Conservation (phyloP, 495 filamentous ascomycete genomes). For the Chaetomium cochliodes region DNA sequence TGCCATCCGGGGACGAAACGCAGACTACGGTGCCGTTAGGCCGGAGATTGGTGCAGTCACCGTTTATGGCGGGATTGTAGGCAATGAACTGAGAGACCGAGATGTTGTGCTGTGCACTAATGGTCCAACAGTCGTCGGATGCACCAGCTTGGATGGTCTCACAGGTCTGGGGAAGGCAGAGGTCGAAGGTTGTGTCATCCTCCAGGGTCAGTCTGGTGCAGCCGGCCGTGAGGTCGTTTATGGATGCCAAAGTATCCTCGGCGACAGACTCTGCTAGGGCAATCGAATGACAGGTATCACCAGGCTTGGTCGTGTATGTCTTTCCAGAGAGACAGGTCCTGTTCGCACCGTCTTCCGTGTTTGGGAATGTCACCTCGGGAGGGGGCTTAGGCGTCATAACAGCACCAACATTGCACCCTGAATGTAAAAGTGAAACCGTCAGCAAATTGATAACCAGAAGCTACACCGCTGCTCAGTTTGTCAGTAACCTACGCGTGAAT, state of each 20-base stretch:
- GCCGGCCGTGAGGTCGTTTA: constrained; percentile 2
- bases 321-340: constrained; percentile 7
- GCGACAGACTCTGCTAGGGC: background rate
- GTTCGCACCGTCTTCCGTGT: constrained; percentile 1
- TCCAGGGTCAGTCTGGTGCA: background rate
- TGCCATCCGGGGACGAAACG: constrained; percentile 3
- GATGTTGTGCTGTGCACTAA: constrained; percentile 8
- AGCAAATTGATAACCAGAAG: no score
- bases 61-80: constrained; percentile 8
- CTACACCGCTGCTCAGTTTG: background rate
- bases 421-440: background rate
- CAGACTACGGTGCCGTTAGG: constrained; percentile 3
- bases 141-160: background rate
- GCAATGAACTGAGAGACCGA: background rate
- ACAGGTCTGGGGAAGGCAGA: constrained; percentile 4
- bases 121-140: constrained; percentile 2
- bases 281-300: constrained; percentile 3
- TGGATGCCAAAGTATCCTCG: constrained; percentile 7
- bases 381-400: background rate
- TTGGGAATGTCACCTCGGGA: background rate
- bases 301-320: background rate
- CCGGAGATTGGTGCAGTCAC: constrained; percentile 7
- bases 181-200: background rate
- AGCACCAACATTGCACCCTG: background rate
- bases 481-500: background rate